Conservation (phyloP, 1,139 yeast genomes). For the Magnusiomyces magnusii region DNA sequence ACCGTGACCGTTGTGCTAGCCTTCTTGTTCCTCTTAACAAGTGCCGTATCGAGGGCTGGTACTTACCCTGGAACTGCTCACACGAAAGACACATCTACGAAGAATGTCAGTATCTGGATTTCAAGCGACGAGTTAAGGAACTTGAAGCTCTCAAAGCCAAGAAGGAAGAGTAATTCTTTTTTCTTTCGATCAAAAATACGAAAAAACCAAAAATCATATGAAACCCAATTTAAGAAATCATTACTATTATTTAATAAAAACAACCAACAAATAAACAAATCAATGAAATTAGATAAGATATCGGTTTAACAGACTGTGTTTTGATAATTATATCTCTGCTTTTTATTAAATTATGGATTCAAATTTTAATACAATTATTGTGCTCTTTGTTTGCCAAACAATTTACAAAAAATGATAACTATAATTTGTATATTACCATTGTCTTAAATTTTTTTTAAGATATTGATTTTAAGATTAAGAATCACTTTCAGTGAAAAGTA, state of each 20-base stretch:
- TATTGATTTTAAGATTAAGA: too few relatives aligned
- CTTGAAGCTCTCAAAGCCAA: conserved; percentile 48
- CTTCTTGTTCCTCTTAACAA: conserved; percentile 59
- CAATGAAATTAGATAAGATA: too few relatives aligned
- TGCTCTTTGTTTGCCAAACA: too few relatives aligned
- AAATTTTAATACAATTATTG: too few relatives aligned
- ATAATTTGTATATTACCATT: too few relatives aligned
- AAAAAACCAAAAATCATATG: not conserved
- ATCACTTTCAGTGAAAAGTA: too few relatives aligned
- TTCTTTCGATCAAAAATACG: not conserved
- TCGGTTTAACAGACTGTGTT: too few relatives aligned
- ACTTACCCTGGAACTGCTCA: conserved; percentile 62
- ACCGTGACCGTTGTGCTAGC: conserved; percentile 83
- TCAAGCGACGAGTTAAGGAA: conserved; percentile 72
- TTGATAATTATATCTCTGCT: too few relatives aligned
- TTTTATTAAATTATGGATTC: too few relatives aligned
- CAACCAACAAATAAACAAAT: not conserved
- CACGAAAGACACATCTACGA: conserved; percentile 81
- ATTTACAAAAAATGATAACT: too few relatives aligned
- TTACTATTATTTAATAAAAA: conserved; percentile 1
- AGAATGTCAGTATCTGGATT: conserved; percentile 78
- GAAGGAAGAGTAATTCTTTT: not conserved
- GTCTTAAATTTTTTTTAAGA: too few relatives aligned
- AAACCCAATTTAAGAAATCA: not conserved
- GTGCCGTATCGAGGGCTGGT: conserved; percentile 49